Base-by-base conservation (phyloP, 768 basidiomycete species). In the Sistotremastrum niveocremeum region DNA sequence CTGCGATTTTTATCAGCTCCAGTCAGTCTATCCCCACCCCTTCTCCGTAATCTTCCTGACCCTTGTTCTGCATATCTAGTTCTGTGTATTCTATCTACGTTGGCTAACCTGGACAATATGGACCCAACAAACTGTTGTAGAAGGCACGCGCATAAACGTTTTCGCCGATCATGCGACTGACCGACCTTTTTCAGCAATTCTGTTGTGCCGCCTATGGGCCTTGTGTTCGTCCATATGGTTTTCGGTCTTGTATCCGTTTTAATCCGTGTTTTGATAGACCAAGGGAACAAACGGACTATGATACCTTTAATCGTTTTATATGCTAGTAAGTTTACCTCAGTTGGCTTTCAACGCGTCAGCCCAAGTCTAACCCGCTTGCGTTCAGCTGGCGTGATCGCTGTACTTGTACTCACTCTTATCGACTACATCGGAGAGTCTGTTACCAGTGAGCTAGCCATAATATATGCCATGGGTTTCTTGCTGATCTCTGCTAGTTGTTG, bases 161-260 rank as follows among this genome's bases (percentile, higher is more conserved):
- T 34, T 11, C 30, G 43, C 29, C 42, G 12, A 12, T 32, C 9
- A 35, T 20, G 12, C 31, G 30, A 30, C 4, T 48, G 46, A 7
- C 4, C 1, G 20, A 5, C 20, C 30, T 8, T 11, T 28, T 10
- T 4, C 40, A 50, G 49, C 48, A 29, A 49, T 50, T 9, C 39
- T 50, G 7, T 28, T 49, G n/a, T 12, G 37, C 10, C 48, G 49
- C 12, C 35, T 50, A 37, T 50, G 49, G 49, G 49, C 49, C 8
- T 41, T 50, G n/a, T 50, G 49, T 50, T 10, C 28, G 49, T 50
- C 12, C 12, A 38, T 50, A 37, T 50, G 49, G 49, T 47, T 48
- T 8, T 41, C 49, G n/a, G 48, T 47, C 49, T 10, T 12, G 49
- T 50, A 9, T 12, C n/a, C 11, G 7, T 37, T 47, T n/a, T 48